Evolutionary conservation across 2,329 filamentous ascomycete species (phyloP), one percentile per base, ranked within the genome.

Genomic region (Ophiocordyceps polyrhachis-furcata): DNA sequence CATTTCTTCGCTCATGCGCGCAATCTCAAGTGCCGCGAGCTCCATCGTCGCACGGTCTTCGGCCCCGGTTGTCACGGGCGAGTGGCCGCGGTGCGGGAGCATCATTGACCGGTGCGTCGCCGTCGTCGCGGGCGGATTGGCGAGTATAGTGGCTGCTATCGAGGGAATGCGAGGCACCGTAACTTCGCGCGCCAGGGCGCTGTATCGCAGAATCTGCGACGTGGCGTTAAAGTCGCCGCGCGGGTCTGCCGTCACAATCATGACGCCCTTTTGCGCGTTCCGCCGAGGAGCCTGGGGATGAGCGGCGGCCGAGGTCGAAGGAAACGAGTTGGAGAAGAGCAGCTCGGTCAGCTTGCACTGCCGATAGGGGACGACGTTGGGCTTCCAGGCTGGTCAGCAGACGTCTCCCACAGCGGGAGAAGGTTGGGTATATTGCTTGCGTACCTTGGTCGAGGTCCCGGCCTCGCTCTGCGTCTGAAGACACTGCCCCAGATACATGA

Each of bases 401-500:
- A 8, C 32, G 32, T 17, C 3, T 35, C n/a, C 25, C 6, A 28
- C 25, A 6, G 25, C 21, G 4, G 8, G 4, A 11, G 9, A 7
- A 28, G 25, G 13, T 8, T 8, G 5, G 15, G 11, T n/a, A 40
- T 21, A 35, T 5, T 5, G 32, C 17, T 21, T 20, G 6, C 38
- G 14, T 68, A 84, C 83, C 73, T 85, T 89, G 57, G 73, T 76
- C 13, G 78, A 79, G 49, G 71, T 79, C 40, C 80, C 79, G 29
- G 79, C 72, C 53, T 89, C 85, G 48, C 82, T 88, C 59, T 95
- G 89, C 71, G 94, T 89, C 58, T 96, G 89, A 53, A 98, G 73
- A 58, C 91, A 98, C 57, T 96, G 91, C 0, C 91, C 91, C 1
- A 98, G 73, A 58, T 95, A 96, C 91, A 98, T 98, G 57, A 98